Percentiles rank a stretch among this genome's conserved stretches.
phyloP scores from a whole-genome alignment of 257 asterid genomes.

The Salvia hispanica region DNA sequence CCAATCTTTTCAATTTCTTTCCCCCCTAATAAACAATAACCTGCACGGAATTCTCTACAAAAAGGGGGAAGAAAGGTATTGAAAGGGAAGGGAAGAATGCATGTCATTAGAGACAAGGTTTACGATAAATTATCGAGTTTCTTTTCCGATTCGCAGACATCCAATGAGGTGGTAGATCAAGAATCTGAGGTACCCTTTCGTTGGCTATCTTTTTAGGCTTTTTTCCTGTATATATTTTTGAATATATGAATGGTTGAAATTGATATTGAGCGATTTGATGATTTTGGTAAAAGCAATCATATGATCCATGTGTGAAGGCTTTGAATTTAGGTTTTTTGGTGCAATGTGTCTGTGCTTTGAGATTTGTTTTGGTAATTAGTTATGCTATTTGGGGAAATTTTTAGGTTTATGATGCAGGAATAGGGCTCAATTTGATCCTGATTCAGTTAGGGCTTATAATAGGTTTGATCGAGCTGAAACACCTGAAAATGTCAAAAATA shows the following conservation, averaged over 20 bases:
- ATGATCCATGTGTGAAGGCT: constrained; percentile 27
- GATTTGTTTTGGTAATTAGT: constrained; percentile 1
- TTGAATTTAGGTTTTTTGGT: constrained; percentile 4
- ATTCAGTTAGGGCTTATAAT: constrained; percentile 2
- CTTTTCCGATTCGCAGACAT: constrained; percentile 72
- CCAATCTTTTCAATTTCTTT: neutral
- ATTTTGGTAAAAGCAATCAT: constrained; percentile 11
- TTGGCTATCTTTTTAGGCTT: neutral
- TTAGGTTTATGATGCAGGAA: constrained; percentile 11
- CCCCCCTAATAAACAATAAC: constrained; percentile 6
- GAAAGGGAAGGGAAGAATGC: constrained; percentile 41
- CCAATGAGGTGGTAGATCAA: constrained; percentile 53
- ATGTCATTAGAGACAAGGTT: constrained; percentile 67
- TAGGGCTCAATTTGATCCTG: constrained; percentile 12
- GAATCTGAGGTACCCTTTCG: constrained; percentile 59
- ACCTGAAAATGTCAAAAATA: neutral
- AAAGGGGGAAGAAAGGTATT: neutral
- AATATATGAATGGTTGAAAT: neutral
- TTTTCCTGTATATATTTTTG: neutral
- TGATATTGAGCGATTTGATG: constrained; percentile 21
- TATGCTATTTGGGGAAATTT: constrained; percentile 8
- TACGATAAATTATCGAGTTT: constrained; percentile 66
- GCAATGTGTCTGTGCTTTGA: constrained; percentile 27
- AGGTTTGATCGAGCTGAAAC: constrained; percentile 8
- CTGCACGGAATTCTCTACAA: neutral